phyloP scores from a whole-genome alignment of 2,329 filamentous ascomycete genomes.

The Paraphaeosphaeria sporulosa region DNA sequence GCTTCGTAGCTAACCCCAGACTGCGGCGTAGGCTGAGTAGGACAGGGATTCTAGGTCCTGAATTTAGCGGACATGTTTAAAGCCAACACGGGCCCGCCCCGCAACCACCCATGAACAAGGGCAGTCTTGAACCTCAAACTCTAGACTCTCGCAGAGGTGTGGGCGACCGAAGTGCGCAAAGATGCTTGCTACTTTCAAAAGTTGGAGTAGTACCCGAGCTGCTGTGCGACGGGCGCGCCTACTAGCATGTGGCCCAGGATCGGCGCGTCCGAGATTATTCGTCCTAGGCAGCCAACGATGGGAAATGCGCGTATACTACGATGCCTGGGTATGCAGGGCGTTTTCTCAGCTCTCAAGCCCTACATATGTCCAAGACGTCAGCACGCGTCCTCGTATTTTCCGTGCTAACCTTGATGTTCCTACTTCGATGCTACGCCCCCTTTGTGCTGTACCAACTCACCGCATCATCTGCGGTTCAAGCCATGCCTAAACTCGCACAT shows the following conservation, averaged over 20 bases:
- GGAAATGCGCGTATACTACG: conserved; percentile 19
- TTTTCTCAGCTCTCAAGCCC: conserved; percentile 6
- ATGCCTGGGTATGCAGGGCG: conserved; percentile 20
- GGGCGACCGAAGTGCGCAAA: not conserved
- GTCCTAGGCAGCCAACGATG: conserved; percentile 34
- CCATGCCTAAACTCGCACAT: conserved; percentile 15
- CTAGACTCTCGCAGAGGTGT: not conserved
- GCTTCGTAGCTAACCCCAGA: not conserved
- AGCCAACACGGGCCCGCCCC: conserved; percentile 2
- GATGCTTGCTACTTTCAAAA: not conserved
- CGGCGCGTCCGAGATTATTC: conserved; percentile 37
- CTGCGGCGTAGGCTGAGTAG: not conserved
- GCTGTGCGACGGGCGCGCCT: conserved; percentile 11
- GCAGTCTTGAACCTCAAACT: not conserved
- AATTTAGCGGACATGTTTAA: not conserved
- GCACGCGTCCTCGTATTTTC: not conserved
- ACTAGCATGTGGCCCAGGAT: conserved; percentile 14
- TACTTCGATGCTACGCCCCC: conserved; percentile 11
- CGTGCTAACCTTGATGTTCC: conserved; percentile 9
- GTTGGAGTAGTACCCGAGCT: conserved; percentile 14
- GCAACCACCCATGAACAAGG: not conserved
- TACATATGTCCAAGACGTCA: conserved; percentile 13
- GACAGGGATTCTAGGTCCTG: not conserved
- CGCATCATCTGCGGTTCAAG: conserved; percentile 9
- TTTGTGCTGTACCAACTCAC: conserved; percentile 4